Percentiles rank a stretch among this genome's conserved stretches.
These are phyloP conservation scores for Stephanodiscus triporus DNA, from an alignment of 108 stramenopile genomes.

Conservation along the genomic window DNA sequence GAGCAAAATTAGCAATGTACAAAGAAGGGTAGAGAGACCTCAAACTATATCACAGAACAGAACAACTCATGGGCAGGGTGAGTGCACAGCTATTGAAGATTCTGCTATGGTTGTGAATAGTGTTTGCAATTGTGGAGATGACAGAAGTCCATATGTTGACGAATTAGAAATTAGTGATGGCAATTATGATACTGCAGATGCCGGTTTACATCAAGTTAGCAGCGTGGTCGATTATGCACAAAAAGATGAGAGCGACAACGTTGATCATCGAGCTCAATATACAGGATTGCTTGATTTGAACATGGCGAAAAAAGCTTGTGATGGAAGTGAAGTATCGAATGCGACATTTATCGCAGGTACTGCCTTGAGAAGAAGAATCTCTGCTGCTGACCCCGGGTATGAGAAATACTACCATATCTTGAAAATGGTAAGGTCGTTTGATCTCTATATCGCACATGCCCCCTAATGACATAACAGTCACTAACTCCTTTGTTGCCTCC, in stretches of 20 bases:
- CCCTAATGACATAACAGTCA: neutral
- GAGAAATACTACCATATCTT: neutral
- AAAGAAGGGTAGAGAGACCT: neutral
- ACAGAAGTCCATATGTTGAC: neutral
- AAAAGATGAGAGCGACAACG: neutral
- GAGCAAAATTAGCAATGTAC: neutral
- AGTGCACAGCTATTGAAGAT: neutral
- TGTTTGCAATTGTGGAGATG: neutral
- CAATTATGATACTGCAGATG: neutral
- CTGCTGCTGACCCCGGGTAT: neutral
- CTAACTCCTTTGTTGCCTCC: neutral
- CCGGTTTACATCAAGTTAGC: neutral
- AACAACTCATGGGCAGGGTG: neutral
- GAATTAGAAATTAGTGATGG: neutral
- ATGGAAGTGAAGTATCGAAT: neutral
- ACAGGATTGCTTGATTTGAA: neutral
- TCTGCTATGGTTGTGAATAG: neutral
- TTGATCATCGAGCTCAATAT: neutral
- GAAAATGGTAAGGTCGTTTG: constrained; percentile 41
- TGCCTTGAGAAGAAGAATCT: neutral
- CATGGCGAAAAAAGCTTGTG: neutral
- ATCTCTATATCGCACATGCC: neutral
- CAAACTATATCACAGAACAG: neutral
- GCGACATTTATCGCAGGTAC: neutral
- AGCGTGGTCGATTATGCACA: neutral